These are phyloP conservation scores for Strobilomyces confusus DNA, from an alignment of 768 basidiomycete species.

Conservation along the genomic window DNA sequence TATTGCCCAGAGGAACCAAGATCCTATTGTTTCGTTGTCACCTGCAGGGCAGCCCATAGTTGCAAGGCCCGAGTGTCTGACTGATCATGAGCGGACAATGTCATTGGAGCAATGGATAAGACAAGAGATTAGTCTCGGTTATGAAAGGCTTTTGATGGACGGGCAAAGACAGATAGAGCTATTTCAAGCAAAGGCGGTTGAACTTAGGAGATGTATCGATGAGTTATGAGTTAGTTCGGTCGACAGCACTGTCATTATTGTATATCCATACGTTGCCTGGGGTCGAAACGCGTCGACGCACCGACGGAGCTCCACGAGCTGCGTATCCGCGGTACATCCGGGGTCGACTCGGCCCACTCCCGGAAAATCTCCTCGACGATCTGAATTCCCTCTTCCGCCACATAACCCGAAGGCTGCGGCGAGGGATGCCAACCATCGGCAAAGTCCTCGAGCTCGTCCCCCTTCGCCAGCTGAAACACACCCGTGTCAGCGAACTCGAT, in stretches of 20 bases:
- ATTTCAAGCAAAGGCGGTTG: slow-evolving; percentile 45
- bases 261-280: slow-evolving; percentile 69
- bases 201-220: slow-evolving; percentile 36
- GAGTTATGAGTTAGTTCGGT: slow-evolving; percentile 19
- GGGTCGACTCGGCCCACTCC: slow-evolving; percentile 50
- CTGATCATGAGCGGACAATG: slow-evolving; percentile 60
- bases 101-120: slow-evolving; percentile 83
- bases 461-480: slow-evolving; percentile 67
- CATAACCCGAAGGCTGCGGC: slow-evolving; percentile 49
- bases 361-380: slow-evolving; percentile 77
- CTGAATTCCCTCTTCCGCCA: slow-evolving; percentile 73
- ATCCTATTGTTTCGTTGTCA: slow-evolving; percentile 14
- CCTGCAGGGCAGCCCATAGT: slow-evolving; percentile 9
- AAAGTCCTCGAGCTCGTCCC: slow-evolving; percentile 87
- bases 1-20: neutral
- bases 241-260: too few species aligned
- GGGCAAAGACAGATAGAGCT: slow-evolving; percentile 46
- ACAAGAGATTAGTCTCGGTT: slow-evolving; percentile 67
- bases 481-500: neutral
- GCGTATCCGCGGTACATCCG: slow-evolving; percentile 25
- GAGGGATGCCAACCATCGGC: slow-evolving; percentile 39
- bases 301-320: slow-evolving; percentile 47
- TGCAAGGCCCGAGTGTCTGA: slow-evolving; percentile 17
- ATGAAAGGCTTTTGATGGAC: slow-evolving; percentile 52
- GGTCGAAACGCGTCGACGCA: slow-evolving; percentile 46